phyloP scores from a whole-genome alignment of 2,329 filamentous ascomycete species.

The Penicillium crustosum region DNA sequence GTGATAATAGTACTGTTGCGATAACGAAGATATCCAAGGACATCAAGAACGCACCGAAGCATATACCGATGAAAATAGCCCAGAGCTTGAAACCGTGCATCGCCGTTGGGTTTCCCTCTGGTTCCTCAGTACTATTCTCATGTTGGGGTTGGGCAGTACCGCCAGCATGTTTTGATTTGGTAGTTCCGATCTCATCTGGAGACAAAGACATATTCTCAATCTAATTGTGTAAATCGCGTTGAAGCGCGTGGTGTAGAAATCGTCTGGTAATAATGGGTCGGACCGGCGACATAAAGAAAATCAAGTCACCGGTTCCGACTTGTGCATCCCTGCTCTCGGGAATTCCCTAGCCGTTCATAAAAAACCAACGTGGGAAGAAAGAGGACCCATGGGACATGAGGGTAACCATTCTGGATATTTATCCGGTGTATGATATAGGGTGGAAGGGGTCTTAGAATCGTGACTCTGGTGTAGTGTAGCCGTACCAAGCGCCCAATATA shows the following conservation, averaged over 20 bases:
- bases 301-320: neutral
- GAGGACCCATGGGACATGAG: too few species aligned
- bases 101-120: neutral
- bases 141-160: neutral
- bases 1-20: neutral
- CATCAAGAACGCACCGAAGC: conserved; percentile 7
- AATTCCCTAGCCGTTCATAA: neutral
- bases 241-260: neutral
- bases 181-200: neutral
- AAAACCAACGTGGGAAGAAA: neutral
- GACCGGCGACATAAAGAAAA: neutral
- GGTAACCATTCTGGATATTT: too few species aligned
- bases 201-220: neutral
- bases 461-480: too few species aligned
- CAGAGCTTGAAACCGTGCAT: conserved; percentile 10
- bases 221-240: neutral
- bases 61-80: conserved; percentile 9
- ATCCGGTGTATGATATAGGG: too few species aligned
- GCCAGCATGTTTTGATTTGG: neutral
- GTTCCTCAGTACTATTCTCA: neutral
- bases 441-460: too few species aligned
- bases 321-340: neutral
- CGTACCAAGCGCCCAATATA: too few species aligned
- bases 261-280: neutral
- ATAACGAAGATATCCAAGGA: conserved; percentile 5